These are phyloP conservation scores for Sideroxylon spinosum DNA, from an alignment of 179 eudicot genomes.

Conservation along the genomic window DNA sequence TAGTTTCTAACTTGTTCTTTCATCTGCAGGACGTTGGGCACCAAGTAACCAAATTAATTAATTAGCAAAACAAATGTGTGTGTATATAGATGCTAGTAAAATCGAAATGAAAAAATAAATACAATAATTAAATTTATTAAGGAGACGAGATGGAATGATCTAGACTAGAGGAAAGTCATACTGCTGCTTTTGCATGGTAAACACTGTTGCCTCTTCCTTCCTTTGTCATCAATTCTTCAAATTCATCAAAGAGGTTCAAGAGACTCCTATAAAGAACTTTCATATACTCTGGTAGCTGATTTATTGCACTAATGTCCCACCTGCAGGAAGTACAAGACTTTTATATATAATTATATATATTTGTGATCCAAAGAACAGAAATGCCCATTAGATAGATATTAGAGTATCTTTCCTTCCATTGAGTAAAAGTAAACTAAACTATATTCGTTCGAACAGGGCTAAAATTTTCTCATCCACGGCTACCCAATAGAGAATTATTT, in stretches of 20 bases:
- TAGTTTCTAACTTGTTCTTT: conserved; percentile 11
- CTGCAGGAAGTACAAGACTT: neutral
- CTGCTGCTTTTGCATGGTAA: conserved; percentile 22
- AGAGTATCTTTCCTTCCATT: no score
- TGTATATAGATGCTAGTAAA: neutral
- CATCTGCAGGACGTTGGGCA: conserved; percentile 24
- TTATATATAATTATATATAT: neutral
- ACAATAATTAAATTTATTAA: no score
- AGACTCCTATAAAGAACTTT: neutral
- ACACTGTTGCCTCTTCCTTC: conserved; percentile 13
- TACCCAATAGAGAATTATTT: no score
- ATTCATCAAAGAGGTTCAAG: conserved; percentile 20
- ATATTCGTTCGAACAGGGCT: no score
- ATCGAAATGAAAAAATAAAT: neutral
- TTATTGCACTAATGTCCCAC: neutral
- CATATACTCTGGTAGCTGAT: neutral
- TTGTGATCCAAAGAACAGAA: neutral
- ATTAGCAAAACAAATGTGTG: no score
- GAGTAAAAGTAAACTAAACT: no score
- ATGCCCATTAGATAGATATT: neutral
- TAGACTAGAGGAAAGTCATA: neutral
- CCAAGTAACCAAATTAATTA: no score
- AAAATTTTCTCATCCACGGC: no score
- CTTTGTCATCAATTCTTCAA: conserved; percentile 20
- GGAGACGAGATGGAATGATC: no score